A percentile compares a stretch with the other conserved stretches of the same genome.
Evolutionary conservation across 129 eudicot species (phyloP).

Genomic region (Glebionis coronaria): DNA sequence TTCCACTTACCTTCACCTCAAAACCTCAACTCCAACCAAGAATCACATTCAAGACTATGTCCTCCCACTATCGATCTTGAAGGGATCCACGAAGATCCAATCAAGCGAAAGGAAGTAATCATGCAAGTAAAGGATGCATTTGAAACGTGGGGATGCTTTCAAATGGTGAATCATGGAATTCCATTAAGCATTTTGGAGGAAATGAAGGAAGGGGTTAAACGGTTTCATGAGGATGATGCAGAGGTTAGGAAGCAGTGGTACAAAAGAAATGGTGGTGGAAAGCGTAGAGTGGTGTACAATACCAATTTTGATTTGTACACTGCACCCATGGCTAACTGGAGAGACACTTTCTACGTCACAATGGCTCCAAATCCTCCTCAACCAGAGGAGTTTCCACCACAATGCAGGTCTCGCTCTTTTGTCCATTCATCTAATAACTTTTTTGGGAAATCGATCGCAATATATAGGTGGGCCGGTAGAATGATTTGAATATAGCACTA

Average conservation of each 20-base stretch:
- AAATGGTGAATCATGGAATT: slow-evolving; percentile 42
- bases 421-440: neutral
- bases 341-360: slow-evolving; percentile 30
- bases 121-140: slow-evolving; percentile 25
- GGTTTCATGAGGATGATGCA: slow-evolving; percentile 34
- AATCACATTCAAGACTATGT: neutral
- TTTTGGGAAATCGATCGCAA: neutral
- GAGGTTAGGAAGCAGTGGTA: slow-evolving; percentile 39
- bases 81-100: neutral
- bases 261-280: slow-evolving; percentile 13
- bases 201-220: slow-evolving; percentile 25
- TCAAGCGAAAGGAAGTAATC: neutral
- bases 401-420: slow-evolving; percentile 39
- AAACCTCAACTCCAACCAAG: slow-evolving; percentile 5
- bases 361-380: slow-evolving; percentile 32
- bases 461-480: too few relatives aligned
- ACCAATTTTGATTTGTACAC: slow-evolving; percentile 33
- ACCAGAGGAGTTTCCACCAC: slow-evolving; percentile 42
- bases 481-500: too few relatives aligned
- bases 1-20: slow-evolving; percentile 18
- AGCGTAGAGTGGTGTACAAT: slow-evolving; percentile 20
- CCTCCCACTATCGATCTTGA: slow-evolving; percentile 35
- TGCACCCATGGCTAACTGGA: slow-evolving; percentile 42
- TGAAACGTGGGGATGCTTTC: slow-evolving; percentile 47
- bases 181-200: slow-evolving; percentile 30